Evolutionary conservation across 495 filamentous ascomycete genomes (phyloP).

Genomic region (Neurospora intermedia): DNA sequence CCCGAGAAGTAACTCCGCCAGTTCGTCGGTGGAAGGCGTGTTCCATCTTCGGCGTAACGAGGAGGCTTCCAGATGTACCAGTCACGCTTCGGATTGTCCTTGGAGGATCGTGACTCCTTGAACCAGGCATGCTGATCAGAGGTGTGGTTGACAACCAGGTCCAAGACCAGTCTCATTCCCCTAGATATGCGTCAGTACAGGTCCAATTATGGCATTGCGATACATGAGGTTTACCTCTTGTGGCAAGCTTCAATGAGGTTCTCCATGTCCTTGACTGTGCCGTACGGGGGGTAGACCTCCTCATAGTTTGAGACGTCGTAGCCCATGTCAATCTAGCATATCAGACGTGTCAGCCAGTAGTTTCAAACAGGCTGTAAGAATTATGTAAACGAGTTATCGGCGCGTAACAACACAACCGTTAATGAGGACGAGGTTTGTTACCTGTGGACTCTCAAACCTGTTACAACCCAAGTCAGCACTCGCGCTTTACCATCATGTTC

Average conservation of each 20-base stretch:
- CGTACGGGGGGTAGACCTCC: conserved; percentile 49
- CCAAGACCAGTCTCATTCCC: conserved; percentile 62
- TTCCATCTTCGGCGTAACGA: conserved; percentile 46
- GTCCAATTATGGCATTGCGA: not conserved
- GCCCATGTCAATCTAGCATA: conserved; percentile 36
- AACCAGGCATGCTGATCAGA: conserved; percentile 72
- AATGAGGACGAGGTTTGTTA: not conserved
- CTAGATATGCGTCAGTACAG: conserved; percentile 27
- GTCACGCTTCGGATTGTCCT: conserved; percentile 50
- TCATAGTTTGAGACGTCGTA: conserved; percentile 58
- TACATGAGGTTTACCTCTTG: conserved; percentile 25
- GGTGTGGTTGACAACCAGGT: conserved; percentile 72
- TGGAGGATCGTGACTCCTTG: conserved; percentile 50
- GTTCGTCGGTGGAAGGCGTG: conserved; percentile 57
- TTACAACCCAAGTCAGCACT: not conserved
- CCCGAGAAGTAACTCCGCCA: conserved; percentile 49
- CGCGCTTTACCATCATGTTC: not conserved
- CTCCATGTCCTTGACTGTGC: conserved; percentile 52
- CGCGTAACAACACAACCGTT: not conserved
- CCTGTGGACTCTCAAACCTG: conserved; percentile 51
- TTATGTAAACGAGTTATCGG: not conserved
- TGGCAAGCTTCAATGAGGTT: conserved; percentile 44
- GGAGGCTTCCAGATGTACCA: conserved; percentile 67
- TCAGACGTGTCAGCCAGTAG: not conserved
- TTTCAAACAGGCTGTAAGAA: not conserved